Conservation (phyloP, 495 filamentous ascomycete species). For the Lepraria neglecta region DNA sequence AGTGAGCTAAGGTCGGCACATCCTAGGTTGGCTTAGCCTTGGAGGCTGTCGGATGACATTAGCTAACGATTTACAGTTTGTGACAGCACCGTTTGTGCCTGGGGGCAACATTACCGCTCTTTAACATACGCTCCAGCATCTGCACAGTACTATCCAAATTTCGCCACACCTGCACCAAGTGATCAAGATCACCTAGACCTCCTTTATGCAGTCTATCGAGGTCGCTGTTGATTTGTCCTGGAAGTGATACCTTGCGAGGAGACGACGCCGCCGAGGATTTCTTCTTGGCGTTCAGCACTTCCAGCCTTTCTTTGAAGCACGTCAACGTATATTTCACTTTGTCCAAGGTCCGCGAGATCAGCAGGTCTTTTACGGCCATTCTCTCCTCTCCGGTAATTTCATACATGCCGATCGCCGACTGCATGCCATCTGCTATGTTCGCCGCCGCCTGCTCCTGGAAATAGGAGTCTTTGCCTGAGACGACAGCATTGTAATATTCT, state of each 20-base stretch:
- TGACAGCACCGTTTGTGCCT: background rate
- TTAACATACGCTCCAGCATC: constrained; percentile 11
- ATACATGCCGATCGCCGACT: constrained; percentile 15
- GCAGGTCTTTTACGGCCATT: constrained; percentile 16
- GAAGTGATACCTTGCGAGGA: background rate
- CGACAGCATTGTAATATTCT: constrained; percentile 10
- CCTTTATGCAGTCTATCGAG: background rate
- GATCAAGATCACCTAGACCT: constrained; percentile 17
- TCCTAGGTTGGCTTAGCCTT: background rate
- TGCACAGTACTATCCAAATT: constrained; percentile 22
- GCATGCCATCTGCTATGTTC: constrained; percentile 10
- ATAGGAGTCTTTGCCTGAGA: constrained; percentile 3
- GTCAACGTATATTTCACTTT: constrained; percentile 13
- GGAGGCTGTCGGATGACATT: background rate
- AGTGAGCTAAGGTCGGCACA: too few species aligned
- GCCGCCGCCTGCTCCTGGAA: background rate
- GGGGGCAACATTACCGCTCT: background rate
- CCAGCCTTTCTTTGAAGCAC: constrained; percentile 16
- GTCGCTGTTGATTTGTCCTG: background rate
- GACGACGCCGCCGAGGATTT: background rate
- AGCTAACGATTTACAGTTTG: background rate
- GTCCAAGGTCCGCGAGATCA: constrained; percentile 12
- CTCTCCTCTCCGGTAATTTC: constrained; percentile 15
- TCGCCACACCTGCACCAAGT: constrained; percentile 18
- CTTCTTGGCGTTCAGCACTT: constrained; percentile 10